phyloP scores from a whole-genome alignment of 2,329 filamentous ascomycete species.

The Aspergillus candidus region DNA sequence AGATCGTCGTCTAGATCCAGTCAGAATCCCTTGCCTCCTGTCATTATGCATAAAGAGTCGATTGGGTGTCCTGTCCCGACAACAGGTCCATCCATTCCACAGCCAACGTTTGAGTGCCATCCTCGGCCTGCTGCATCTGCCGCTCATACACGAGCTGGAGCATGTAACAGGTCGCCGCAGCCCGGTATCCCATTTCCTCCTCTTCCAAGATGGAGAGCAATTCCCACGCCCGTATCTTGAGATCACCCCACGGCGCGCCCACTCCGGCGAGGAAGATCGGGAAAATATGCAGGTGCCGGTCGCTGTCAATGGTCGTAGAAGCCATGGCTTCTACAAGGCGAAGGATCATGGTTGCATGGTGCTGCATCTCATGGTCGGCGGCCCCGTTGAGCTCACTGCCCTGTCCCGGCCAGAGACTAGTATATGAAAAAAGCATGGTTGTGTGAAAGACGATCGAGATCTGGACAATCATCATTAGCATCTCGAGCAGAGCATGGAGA shows the following conservation, averaged over 20 bases:
- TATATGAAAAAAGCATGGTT: slow-evolving; percentile 48
- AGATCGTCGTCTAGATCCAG: too few relatives aligned
- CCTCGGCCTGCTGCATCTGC: slow-evolving; percentile 39
- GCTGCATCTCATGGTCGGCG: slow-evolving; percentile 38
- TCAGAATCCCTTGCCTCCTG: background rate
- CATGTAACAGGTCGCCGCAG: slow-evolving; percentile 40
- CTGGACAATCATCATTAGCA: slow-evolving; percentile 10
- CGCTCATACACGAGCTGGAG: slow-evolving; percentile 45
- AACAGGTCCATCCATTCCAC: slow-evolving; percentile 49
- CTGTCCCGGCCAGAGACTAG: slow-evolving; percentile 49
- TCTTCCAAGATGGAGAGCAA: slow-evolving; percentile 45
- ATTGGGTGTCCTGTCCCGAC: slow-evolving; percentile 38
- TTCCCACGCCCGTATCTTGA: slow-evolving; percentile 45
- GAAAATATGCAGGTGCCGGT: slow-evolving; percentile 46
- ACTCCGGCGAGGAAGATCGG: slow-evolving; percentile 50
- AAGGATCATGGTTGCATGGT: slow-evolving; percentile 42
- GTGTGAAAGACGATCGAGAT: slow-evolving; percentile 44
- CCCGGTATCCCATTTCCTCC: slow-evolving; percentile 45
- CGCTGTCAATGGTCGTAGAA: slow-evolving; percentile 32
- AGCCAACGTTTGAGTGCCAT: slow-evolving; percentile 36
- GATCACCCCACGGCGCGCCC: slow-evolving; percentile 35
- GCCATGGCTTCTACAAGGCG: slow-evolving; percentile 37
- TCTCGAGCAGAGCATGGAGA: background rate
- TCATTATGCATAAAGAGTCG: slow-evolving; percentile 49
- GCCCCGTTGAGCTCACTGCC: slow-evolving; percentile 34